Conservation (phyloP, 306 rosid genomes). For the Sicyos baderoa region DNA sequence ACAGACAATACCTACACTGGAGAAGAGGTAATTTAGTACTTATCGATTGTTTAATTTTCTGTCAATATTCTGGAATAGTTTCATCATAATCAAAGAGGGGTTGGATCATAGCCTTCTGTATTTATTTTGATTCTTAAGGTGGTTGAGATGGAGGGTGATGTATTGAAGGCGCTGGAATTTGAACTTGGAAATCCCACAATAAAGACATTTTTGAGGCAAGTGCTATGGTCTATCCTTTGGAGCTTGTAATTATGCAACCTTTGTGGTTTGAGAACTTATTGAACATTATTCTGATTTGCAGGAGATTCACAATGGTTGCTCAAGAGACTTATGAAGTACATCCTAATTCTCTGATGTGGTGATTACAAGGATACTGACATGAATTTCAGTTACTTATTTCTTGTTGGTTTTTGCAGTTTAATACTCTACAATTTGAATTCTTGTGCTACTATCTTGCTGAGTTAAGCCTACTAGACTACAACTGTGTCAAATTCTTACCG, state of each 20-base stretch:
- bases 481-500: conserved; percentile 69
- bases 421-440: conserved; percentile 52
- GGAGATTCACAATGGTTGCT: conserved; percentile 51
- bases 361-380: not conserved
- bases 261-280: not conserved
- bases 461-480: conserved; percentile 77
- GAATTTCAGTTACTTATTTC: not conserved
- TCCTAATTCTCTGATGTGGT: not conserved
- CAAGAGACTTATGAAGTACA: conserved; percentile 42
- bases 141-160: conserved; percentile 69
- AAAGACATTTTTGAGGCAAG: conserved; percentile 62
- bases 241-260: not conserved
- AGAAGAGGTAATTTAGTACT: conserved; percentile 46
- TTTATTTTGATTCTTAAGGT: conserved; percentile 34
- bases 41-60: not conserved
- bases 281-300: conserved; percentile 27
- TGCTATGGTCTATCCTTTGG: not conserved
- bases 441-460: conserved; percentile 66
- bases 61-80: not conserved
- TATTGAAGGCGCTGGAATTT: conserved; percentile 60
- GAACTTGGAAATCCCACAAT: conserved; percentile 83
- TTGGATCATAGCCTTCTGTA: not conserved
- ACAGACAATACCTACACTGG: conserved; percentile 66
- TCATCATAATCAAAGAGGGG: not conserved
- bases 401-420: conserved; percentile 26